Base-by-base conservation (phyloP, 805 yeast species). In the Pichia paraexigua region DNA sequence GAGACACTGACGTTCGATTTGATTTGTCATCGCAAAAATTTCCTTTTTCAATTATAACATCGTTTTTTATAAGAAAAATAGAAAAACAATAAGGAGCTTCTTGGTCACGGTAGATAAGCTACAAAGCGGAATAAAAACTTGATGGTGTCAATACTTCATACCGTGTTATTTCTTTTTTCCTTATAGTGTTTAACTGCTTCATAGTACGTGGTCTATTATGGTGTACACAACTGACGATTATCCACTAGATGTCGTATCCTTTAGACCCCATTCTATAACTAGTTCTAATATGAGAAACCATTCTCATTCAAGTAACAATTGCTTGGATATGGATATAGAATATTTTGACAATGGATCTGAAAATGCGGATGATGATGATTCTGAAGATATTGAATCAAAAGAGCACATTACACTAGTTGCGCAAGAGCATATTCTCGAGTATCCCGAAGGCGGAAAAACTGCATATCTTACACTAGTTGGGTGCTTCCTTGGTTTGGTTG, bases 401-500 rank as follows among this genome's bases (percentile, higher is more conserved):
- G 46, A 32, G 6, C 50, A 41, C 1, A 40, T 24, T 18, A 52
- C 45, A 1, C 51, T 44, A 4, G 41, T 56, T 15, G 8, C 11
- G 3, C 62, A 55, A 15, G 57, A 52, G 24, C 37, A 52, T 18
- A 41, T 43, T 2, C 28, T 54, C 15, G 57, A 54, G 21, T 74
- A 70, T 56, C 86, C 85, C 0, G 87, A 84, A 55, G 88, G 88
- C 22, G 89, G 89, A 0, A 53, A 63, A 45, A 60, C 63, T 49
- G 87, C 70, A 10, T 61, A 60, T 45, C 35, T 58, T 3, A 75
- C 75, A 4, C 69, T 73, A 0, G 53, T 77, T n/a, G 85, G 85
- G 2, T 73, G 83, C 0, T 78, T 80, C 59, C 63, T 79, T 37
- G 87, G 87, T 3, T 66, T 80, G 54, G 62, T 78, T 8, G 75